A percentile compares a stretch with the other conserved stretches of the same genome.
Evolutionary conservation across 176 grass and related monocot genomes (phyloP).

Genomic region (Triticum dicoccoides): DNA sequence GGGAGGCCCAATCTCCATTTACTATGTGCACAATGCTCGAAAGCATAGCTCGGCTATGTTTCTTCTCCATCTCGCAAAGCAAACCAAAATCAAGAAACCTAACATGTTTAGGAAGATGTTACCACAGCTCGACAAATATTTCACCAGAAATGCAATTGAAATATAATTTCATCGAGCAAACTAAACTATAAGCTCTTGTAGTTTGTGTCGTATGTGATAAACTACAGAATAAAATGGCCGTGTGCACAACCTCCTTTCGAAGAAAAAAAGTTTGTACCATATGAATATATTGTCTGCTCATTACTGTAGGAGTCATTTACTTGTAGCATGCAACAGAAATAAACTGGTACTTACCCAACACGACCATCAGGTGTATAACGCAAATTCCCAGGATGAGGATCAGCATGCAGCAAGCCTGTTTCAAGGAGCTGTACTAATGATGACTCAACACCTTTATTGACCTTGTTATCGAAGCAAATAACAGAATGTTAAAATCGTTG

Average conservation of each 20-base stretch:
- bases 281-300: conserved; percentile 9
- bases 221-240: too few species aligned
- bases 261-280: not conserved
- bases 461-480: conserved; percentile 44
- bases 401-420: conserved; percentile 93
- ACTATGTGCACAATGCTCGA: conserved; percentile 82
- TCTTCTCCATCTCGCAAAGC: conserved; percentile 93
- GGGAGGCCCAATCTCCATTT: conserved; percentile 88
- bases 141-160: not conserved
- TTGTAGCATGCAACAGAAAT: conserved; percentile 11
- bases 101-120: conserved; percentile 27
- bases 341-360: conserved; percentile 65
- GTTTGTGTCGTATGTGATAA: not conserved
- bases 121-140: not conserved
- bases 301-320: conserved; percentile 3
- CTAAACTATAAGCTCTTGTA: not conserved
- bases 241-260: too few species aligned
- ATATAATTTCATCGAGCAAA: not conserved
- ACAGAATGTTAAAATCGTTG: conserved; percentile 24
- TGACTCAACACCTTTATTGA: conserved; percentile 89
- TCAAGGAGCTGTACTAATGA: conserved; percentile 91
- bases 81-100: conserved; percentile 99
- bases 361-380: conserved; percentile 80
- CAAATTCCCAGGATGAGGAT: conserved; percentile 93
- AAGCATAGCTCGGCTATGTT: conserved; percentile 92